Base-by-base conservation (phyloP, 805 yeast genomes). In the Cyberlindnera euphorbiae region DNA sequence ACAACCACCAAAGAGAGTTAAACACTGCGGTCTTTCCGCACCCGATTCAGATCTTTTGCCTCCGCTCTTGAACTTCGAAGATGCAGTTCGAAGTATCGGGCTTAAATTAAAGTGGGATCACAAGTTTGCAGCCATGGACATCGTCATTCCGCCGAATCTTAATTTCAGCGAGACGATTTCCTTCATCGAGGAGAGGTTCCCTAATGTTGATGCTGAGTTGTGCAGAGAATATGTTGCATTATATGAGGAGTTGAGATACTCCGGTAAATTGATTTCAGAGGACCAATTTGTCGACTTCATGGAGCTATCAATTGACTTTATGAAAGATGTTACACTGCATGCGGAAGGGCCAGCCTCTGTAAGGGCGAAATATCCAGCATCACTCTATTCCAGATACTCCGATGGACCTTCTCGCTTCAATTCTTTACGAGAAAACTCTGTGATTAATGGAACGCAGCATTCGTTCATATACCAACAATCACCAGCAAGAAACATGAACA, bases 231-330 rank as follows among this genome's bases (percentile, higher is more conserved):
- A 72, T 42, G 61, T 77, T 4, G 63, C 62, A 4, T 56, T 74
- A 11, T 88, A 86, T 60, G 96, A 88, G 46, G 62, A 64, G 33
- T 66, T 81, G 25, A 64, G 86, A 41, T 88, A 77, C 56, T 73
- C 90, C 6, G 82, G 84, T 3, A 56, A 64, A 14, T 66, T 75
- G 13, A 74, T 86, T 13, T 58, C 71, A 1, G 77, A 79, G 44
- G 64, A 61, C 4, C 81, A 80, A 27, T 76, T 88, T 50, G 58
- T 74, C 19, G 69, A 64, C 28, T 77, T 85, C 50, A 73, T 87
- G 66, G 66, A 66, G 29, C 47, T 61, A 5, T 67, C 60, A 6
- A 55, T 64, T 8, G 58, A 50, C 23, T 56, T 64, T 30, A 47
- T 59, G 5, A 64, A 63, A 22, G 42, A 39, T 7, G 28, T 44